Evolutionary conservation across 1,284 basidiomycete genomes (phyloP).

Genomic region (Austroboletus niveus): DNA sequence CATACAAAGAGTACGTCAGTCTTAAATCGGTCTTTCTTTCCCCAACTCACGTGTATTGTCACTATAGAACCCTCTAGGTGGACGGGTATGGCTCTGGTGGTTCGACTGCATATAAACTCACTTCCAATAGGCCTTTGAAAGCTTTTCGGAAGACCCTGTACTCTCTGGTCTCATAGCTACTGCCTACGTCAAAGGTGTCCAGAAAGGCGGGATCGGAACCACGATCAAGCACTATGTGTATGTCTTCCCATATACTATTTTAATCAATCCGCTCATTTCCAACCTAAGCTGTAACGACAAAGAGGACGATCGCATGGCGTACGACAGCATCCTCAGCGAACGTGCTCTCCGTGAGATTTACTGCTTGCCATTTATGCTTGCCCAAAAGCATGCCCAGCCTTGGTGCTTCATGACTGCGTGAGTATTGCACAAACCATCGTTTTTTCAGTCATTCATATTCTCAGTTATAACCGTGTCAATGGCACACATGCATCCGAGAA

Average conservation of each 20-base stretch:
- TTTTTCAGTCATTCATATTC: not conserved
- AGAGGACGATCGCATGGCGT: constrained; percentile 66
- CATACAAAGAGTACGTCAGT: constrained; percentile 58
- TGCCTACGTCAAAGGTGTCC: constrained; percentile 72
- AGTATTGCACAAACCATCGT: constrained; percentile 23
- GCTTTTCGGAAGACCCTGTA: constrained; percentile 79
- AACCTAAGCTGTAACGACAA: constrained; percentile 61
- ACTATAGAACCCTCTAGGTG: constrained; percentile 63
- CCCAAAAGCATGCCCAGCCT: constrained; percentile 67
- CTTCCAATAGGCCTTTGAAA: constrained; percentile 57
- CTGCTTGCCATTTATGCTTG: constrained; percentile 81
- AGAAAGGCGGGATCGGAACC: constrained; percentile 67
- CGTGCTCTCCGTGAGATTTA: constrained; percentile 82
- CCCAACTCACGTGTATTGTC: constrained; percentile 3
- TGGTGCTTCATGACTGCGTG: constrained; percentile 75
- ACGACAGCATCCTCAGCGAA: constrained; percentile 59
- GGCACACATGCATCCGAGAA: constrained; percentile 75
- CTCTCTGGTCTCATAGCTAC: constrained; percentile 71
- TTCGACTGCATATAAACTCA: constrained; percentile 8
- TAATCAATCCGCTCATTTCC: not conserved
- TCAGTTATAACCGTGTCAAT: constrained; percentile 66
- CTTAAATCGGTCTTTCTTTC: not conserved
- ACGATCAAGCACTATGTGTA: constrained; percentile 74
- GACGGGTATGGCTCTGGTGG: constrained; percentile 47
- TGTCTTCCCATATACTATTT: constrained; percentile 10